These are phyloP conservation scores for Funneliformis mosseae DNA, from an alignment of 192 early-diverging fungal genomes.

Conservation along the genomic window DNA sequence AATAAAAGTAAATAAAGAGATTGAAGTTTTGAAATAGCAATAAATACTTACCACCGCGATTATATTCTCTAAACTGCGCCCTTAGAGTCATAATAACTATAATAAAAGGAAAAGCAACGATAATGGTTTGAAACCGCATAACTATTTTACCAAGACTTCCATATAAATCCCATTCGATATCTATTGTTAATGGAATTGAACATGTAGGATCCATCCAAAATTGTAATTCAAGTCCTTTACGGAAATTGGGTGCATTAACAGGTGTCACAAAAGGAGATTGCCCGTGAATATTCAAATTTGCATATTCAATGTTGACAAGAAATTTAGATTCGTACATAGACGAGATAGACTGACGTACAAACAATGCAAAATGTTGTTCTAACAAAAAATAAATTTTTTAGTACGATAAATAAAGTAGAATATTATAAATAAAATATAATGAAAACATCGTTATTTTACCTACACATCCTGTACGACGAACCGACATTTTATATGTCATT, in stretches of 20 bases:
- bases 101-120: slow-evolving; percentile 67
- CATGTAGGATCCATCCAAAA: slow-evolving; percentile 62
- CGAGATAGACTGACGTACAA: slow-evolving; percentile 58
- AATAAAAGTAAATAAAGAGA: background rate
- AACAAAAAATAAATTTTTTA: slow-evolving; percentile 8
- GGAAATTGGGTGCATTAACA: slow-evolving; percentile 20
- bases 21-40: background rate
- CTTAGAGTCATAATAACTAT: slow-evolving; percentile 59
- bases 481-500: slow-evolving; percentile 53
- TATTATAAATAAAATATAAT: background rate
- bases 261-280: slow-evolving; percentile 46
- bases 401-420: background rate
- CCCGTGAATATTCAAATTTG: slow-evolving; percentile 57
- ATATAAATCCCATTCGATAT: slow-evolving; percentile 64
- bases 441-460: slow-evolving; percentile 30
- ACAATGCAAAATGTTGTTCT: slow-evolving; percentile 48
- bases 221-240: slow-evolving; percentile 47
- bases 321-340: slow-evolving; percentile 59
- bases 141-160: slow-evolving; percentile 68
- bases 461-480: slow-evolving; percentile 41
- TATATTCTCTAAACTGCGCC: slow-evolving; percentile 48
- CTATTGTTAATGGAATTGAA: slow-evolving; percentile 44
- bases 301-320: slow-evolving; percentile 45
- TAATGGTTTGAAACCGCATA: slow-evolving; percentile 71
- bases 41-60: slow-evolving; percentile 21